Evolutionary conservation across 805 yeast genomes (phyloP).

Genomic region (Starmerella etchellsii): DNA sequence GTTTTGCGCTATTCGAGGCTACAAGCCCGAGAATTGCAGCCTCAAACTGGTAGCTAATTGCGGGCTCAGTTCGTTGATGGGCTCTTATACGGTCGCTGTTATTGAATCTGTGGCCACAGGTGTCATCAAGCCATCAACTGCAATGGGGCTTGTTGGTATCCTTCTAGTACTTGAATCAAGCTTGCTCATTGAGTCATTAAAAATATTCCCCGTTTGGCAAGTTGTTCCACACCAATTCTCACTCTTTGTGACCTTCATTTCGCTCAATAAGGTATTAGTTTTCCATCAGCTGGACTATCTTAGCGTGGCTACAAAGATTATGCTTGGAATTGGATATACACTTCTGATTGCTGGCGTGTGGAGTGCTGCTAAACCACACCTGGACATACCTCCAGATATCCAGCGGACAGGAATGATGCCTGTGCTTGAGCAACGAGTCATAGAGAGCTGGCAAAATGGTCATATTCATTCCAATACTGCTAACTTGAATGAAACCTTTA

Average conservation of each 20-base stretch:
- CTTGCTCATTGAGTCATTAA: conserved; percentile 31
- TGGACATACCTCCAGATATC: conserved; percentile 12
- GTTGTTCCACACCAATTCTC: conserved; percentile 42
- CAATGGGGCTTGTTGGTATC: conserved; percentile 21
- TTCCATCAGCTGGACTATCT: conserved; percentile 32
- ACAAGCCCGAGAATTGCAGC: conserved; percentile 8
- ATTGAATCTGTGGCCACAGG: conserved; percentile 30
- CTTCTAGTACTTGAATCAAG: conserved; percentile 34
- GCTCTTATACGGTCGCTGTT: conserved; percentile 37
- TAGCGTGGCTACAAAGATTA: conserved; percentile 16
- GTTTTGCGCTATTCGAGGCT: not conserved
- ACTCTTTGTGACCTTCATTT: conserved; percentile 35
- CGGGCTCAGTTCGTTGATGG: conserved; percentile 30
- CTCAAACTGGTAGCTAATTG: conserved; percentile 7
- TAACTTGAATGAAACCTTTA: too few relatives aligned
- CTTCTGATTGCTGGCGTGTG: conserved; percentile 35
- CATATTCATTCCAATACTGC: too few relatives aligned
- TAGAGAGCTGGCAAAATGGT: not conserved
- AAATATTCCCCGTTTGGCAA: conserved; percentile 32
- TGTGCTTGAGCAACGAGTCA: conserved; percentile 3
- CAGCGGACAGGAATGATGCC: conserved; percentile 1
- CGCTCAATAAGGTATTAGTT: conserved; percentile 31
- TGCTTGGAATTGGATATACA: conserved; percentile 29
- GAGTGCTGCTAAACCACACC: conserved; percentile 19
- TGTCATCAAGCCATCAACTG: conserved; percentile 7